Percentiles rank a stretch among this genome's conserved stretches.
Conservation (phyloP, 148 eudicot genomes). For the Cornus controversa region DNA sequence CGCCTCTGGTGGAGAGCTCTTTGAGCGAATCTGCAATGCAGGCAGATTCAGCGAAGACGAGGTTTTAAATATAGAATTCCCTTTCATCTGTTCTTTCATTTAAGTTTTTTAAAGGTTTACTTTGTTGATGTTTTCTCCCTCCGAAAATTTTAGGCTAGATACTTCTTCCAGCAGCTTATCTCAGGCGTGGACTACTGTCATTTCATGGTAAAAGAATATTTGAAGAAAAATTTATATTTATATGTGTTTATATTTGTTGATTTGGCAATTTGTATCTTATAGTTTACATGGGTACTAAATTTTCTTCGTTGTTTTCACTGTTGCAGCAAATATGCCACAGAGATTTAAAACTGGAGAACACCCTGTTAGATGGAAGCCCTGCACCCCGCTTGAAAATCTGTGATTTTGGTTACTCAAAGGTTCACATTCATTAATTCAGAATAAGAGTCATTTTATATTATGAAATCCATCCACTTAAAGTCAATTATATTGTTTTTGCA, state of each 20-base stretch:
- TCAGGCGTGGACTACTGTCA: constrained; percentile 85
- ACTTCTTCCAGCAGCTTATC: constrained; percentile 86
- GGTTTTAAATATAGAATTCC: constrained; percentile 28
- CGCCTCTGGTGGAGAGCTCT: constrained; percentile 82
- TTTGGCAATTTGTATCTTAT: not conserved
- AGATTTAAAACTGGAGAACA: constrained; percentile 78
- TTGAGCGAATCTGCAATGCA: constrained; percentile 72
- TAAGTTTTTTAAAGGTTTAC: not conserved
- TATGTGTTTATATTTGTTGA: not conserved
- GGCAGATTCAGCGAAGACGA: constrained; percentile 83
- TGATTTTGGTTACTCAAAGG: constrained; percentile 92
- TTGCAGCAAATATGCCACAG: constrained; percentile 85
- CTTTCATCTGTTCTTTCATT: not conserved
- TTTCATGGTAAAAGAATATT: constrained; percentile 45
- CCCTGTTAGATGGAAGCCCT: constrained; percentile 79
- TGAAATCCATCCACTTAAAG: not conserved
- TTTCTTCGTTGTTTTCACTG: not conserved
- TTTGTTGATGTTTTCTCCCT: constrained; percentile 2
- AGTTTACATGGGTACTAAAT: not conserved
- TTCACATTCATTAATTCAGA: constrained; percentile 6
- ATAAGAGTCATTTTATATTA: not conserved
- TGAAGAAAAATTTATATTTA: not conserved
- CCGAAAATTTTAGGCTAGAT: constrained; percentile 56
- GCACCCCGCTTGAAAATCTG: constrained; percentile 84
- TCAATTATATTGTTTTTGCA: constrained; percentile 15